Base-by-base conservation (phyloP, 176 grass and related monocot species). In the Ampelocalamus luodianensis region DNA sequence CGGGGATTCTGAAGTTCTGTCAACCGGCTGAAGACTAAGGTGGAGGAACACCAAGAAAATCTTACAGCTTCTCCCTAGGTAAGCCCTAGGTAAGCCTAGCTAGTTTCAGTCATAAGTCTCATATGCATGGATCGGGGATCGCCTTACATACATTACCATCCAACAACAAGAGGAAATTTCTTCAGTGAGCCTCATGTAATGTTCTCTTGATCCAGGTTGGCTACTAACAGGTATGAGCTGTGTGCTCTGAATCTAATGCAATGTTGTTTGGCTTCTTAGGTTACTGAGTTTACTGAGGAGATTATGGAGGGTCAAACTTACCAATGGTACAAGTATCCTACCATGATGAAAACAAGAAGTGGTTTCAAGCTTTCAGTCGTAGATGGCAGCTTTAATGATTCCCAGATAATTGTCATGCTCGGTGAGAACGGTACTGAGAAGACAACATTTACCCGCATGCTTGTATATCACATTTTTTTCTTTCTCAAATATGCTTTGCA, bases 351-450 rank as follows among this genome's bases (percentile, higher is more conserved):
- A 87, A 88, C 94, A 34, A 71, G 75, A 37, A 22, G 81, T 23
- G 84, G 84, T 69, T 96, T 96, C 87, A 93, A 86, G 81, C 87
- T 96, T 61, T 74, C 81, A 8, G 77, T 93, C 3, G 29, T 58
- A 17, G 87, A 89, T 61, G 94, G 91, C 64, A 90, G 87, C 72
- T 96, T 93, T 55, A 91, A 76, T 89, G 89, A 86, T 86, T 93
- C 87, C 44, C 89, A 93, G 71, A 93, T 96, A 68, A 78, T 88
- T 88, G 87, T 97, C n/a, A 81, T 97, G 91, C 89, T 97, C 7
- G 94, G 89, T 71, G 94, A 93, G 74, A 97, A 97, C 34, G 91
- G 91, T 62, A 97, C 91, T 15, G 91, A 89, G 45, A 97, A 93
- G 79, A 93, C 94, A 23, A 97, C 91, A 65, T 93, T 97, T 71